These are phyloP conservation scores for Williopsis jadinii DNA, from an alignment of 1,139 yeast genomes.

Conservation along the genomic window DNA sequence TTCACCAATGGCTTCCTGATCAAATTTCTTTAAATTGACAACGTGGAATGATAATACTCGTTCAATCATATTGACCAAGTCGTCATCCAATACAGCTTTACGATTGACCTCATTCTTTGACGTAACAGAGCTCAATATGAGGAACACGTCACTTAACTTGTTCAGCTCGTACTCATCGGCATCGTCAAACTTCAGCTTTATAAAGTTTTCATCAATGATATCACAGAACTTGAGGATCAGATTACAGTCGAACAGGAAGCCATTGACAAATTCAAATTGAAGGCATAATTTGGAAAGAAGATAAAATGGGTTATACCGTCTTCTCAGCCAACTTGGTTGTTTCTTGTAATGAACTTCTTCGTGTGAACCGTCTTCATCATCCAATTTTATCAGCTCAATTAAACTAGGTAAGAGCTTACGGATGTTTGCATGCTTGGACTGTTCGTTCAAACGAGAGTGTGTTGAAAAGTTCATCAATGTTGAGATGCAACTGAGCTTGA, in stretches of 20 bases:
- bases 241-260: slow-evolving; percentile 25
- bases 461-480: slow-evolving; percentile 24
- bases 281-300: slow-evolving; percentile 26
- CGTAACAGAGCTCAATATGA: slow-evolving; percentile 27
- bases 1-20: background rate
- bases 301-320: slow-evolving; percentile 23
- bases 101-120: slow-evolving; percentile 27
- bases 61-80: slow-evolving; percentile 22
- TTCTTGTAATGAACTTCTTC: slow-evolving; percentile 15
- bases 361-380: slow-evolving; percentile 7
- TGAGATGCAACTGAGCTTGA: slow-evolving; percentile 25
- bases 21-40: slow-evolving; percentile 7
- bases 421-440: slow-evolving; percentile 17
- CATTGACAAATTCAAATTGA: slow-evolving; percentile 24
- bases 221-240: slow-evolving; percentile 25
- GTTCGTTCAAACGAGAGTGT: slow-evolving; percentile 10
- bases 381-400: slow-evolving; percentile 22
- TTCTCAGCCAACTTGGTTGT: slow-evolving; percentile 9
- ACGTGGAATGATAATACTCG: slow-evolving; percentile 24
- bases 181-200: slow-evolving; percentile 5
- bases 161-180: slow-evolving; percentile 20
- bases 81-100: slow-evolving; percentile 24
- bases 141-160: slow-evolving; percentile 26
- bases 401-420: slow-evolving; percentile 25
- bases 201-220: slow-evolving; percentile 13